phyloP scores from a whole-genome alignment of 2,329 filamentous ascomycete species.

The Pseudocercospora fuligena region DNA sequence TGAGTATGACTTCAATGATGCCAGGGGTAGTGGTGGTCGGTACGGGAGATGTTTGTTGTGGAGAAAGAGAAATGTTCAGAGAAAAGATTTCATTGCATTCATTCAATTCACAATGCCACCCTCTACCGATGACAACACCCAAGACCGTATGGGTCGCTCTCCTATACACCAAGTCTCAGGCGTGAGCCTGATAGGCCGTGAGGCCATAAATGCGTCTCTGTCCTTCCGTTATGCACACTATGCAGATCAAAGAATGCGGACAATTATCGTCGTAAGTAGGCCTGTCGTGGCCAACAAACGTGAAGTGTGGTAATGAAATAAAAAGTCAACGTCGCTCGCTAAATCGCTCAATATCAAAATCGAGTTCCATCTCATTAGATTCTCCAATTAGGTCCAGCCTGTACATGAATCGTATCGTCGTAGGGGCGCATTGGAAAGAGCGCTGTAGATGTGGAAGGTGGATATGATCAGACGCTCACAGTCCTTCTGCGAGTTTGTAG shows the following conservation, averaged over 20 bases:
- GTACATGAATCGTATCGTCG: conserved; percentile 9
- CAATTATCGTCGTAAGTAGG: neutral
- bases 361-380: neutral
- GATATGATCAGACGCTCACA: conserved; percentile 50
- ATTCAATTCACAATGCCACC: neutral
- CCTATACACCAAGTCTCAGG: neutral
- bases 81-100: neutral
- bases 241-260: neutral
- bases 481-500: conserved; percentile 52
- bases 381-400: conserved; percentile 7
- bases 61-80: too few relatives aligned
- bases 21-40: too few relatives aligned
- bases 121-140: neutral
- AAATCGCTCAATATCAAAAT: neutral
- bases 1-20: too few relatives aligned
- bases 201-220: neutral
- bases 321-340: neutral
- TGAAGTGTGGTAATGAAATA: neutral
- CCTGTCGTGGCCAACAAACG: too few relatives aligned
- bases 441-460: neutral
- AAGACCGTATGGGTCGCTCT: neutral
- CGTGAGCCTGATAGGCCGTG: neutral
- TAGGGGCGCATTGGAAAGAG: neutral
- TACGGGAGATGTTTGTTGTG: too few relatives aligned
- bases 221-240: neutral